A percentile compares a stretch with the other conserved stretches of the same genome.
Evolutionary conservation across 257 asterid species (phyloP).

Genomic region (Penstemon eatonii): DNA sequence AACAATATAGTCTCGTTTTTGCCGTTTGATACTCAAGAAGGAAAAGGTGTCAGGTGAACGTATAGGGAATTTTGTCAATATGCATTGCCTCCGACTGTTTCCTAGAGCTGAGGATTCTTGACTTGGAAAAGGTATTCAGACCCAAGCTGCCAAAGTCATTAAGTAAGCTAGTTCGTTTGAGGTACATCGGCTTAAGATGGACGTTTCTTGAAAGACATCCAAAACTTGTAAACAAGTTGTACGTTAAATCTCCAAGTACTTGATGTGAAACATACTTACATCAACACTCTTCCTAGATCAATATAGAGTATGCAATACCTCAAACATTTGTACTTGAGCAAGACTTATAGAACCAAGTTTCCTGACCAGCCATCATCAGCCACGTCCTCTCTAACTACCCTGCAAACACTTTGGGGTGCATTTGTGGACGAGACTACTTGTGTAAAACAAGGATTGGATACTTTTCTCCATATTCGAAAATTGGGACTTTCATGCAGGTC

Average conservation of each 20-base stretch:
- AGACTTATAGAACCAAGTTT: constrained; percentile 35
- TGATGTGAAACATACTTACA: constrained; percentile 38
- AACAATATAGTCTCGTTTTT: constrained; percentile 17
- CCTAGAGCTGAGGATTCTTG: constrained; percentile 30
- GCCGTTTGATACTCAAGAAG: constrained; percentile 31
- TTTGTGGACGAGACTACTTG: constrained; percentile 29
- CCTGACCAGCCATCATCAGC: constrained; percentile 11
- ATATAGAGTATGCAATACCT: constrained; percentile 35
- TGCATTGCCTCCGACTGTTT: constrained; percentile 30
- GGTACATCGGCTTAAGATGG: constrained; percentile 38
- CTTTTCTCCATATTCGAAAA: constrained; percentile 15
- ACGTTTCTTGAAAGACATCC: constrained; percentile 33
- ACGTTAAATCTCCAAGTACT: constrained; percentile 30
- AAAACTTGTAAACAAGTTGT: constrained; percentile 15
- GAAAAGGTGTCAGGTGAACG: constrained; percentile 31
- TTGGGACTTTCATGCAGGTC: constrained; percentile 34
- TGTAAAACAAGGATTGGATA: constrained; percentile 24
- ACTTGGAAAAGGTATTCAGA: constrained; percentile 34
- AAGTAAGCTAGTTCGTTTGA: neutral
- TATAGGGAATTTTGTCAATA: constrained; percentile 27
- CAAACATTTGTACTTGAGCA: constrained; percentile 34
- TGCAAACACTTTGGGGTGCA: constrained; percentile 39
- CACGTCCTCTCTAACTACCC: constrained; percentile 10
- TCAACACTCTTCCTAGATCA: constrained; percentile 34
- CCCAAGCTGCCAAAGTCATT: constrained; percentile 29